These are phyloP conservation scores for Kurtzmaniella quercitrusa DNA, from an alignment of 1,139 yeast species.

Conservation along the genomic window DNA sequence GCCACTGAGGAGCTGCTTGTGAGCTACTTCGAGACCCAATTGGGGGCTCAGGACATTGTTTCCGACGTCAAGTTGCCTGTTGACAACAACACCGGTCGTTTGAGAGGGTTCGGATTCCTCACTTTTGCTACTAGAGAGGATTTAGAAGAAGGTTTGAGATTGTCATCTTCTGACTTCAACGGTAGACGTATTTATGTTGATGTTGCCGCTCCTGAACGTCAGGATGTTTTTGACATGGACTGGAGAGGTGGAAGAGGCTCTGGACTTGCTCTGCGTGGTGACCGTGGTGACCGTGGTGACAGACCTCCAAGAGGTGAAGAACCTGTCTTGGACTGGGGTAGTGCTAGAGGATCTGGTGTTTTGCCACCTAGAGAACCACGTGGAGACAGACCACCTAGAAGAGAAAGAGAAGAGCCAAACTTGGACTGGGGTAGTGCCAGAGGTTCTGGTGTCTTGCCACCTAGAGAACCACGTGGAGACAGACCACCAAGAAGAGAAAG, in stretches of 20 bases:
- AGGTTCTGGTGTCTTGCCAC: slow-evolving; percentile 17
- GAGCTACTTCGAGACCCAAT: slow-evolving; percentile 64
- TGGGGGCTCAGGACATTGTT: slow-evolving; percentile 46
- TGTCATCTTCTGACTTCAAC: slow-evolving; percentile 59
- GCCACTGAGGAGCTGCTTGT: slow-evolving; percentile 61
- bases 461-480: slow-evolving; percentile 29
- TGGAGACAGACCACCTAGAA: slow-evolving; percentile 20
- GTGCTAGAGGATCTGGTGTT: slow-evolving; percentile 23
- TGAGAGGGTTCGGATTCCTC: slow-evolving; percentile 85
- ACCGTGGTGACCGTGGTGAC: slow-evolving; percentile 22
- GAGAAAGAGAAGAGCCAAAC: slow-evolving; percentile 33
- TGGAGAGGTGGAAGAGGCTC: slow-evolving; percentile 43
- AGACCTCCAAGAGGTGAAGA: slow-evolving; percentile 25
- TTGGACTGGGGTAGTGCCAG: slow-evolving; percentile 40
- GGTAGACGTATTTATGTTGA: slow-evolving; percentile 80
- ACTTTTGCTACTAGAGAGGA: slow-evolving; percentile 66
- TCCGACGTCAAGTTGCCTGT: slow-evolving; percentile 66
- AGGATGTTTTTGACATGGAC: slow-evolving; percentile 43
- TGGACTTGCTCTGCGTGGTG: slow-evolving; percentile 30
- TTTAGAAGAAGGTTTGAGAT: slow-evolving; percentile 66
- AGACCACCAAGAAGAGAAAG: slow-evolving; percentile 28
- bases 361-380: slow-evolving; percentile 30
- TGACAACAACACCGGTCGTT: slow-evolving; percentile 59
- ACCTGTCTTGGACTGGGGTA: slow-evolving; percentile 39
- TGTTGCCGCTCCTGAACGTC: slow-evolving; percentile 85